Base-by-base conservation (phyloP, 2,329 filamentous ascomycete species). In the Westerdykella aurantiaca region DNA sequence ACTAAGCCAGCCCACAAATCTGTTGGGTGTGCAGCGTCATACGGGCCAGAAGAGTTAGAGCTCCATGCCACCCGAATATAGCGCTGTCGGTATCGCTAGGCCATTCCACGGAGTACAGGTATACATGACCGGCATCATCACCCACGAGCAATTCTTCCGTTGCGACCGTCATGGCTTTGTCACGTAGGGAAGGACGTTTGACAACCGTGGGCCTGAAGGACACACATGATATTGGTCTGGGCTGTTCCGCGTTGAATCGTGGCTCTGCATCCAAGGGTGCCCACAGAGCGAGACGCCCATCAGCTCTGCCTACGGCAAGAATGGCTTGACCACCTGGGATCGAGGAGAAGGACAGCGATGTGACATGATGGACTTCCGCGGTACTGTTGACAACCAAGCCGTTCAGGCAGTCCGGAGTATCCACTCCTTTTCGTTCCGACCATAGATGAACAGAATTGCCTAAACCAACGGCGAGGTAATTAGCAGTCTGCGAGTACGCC, bases 61-160 rank as follows among this genome's bases (percentile, higher is more conserved):
- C 77, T 12, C 90, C 89, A 23, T 81, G 77, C 87, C 88, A 95
- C 40, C 77, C 79, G 60, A 85, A 79, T 5, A 87, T 74, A 56
- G 86, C 82, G 69, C 76, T 81, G 34, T 76, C 68, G 39, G 76
- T 68, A 42, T 74, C 64, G 37, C 67, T 66, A 1, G 77, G 74
- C 90, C 91, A 97, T 65, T 97, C 90, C 7, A 98, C 74, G 1
- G 85, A 79, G 68, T 96, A 98, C 61, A 94, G 89, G 67, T 88
- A 93, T 3, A 97, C 72, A 44, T 83, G 82, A 0, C 93, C 93
- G 25, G 73, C 67, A 57, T 96, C 88, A 50, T 96, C 89, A 0
- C 91, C 88, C 5, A 95, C 83, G 0, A 95, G 76, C 12, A 98
- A 74, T 52, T 95, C 88, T 66, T 98, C 91, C 0, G 82, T 87